Conservation (phyloP, 163 green algal species). For the Scenedesmus sp. region DNA sequence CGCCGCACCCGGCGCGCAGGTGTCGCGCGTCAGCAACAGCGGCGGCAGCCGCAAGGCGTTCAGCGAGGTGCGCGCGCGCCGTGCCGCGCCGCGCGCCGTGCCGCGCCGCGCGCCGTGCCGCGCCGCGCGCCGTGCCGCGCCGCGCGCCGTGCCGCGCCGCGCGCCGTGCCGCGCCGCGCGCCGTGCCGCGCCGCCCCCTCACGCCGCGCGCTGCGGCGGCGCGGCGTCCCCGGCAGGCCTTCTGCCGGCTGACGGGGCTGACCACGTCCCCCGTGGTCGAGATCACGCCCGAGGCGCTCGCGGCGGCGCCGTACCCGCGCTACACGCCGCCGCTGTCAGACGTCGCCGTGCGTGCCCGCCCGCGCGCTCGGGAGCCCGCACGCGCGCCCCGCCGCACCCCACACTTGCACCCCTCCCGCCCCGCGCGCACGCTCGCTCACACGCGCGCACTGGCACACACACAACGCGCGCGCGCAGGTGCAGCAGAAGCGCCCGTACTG, state of each 20-base stretch:
- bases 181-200: neutral
- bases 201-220: neutral
- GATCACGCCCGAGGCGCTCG: conserved; percentile 35
- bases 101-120: too few species aligned
- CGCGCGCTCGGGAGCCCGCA: too few species aligned
- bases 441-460: too few species aligned
- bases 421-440: neutral
- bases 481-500: conserved; percentile 54
- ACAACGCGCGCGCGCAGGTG: too few species aligned
- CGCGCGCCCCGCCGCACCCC: neutral
- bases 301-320: conserved; percentile 30
- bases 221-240: too few species aligned
- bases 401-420: neutral
- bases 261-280: conserved; percentile 24
- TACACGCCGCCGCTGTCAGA: conserved; percentile 33
- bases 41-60: conserved; percentile 42
- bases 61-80: neutral
- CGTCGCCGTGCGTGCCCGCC: too few species aligned
- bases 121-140: neutral
- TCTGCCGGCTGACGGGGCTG: conserved; percentile 34
- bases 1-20: too few species aligned
- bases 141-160: neutral
- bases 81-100: neutral
- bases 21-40: conserved; percentile 31
- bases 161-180: neutral